A percentile compares a stretch with the other conserved stretches of the same genome.
Evolutionary conservation across 345 rosid genomes (phyloP).

Genomic region (Salix brachista): DNA sequence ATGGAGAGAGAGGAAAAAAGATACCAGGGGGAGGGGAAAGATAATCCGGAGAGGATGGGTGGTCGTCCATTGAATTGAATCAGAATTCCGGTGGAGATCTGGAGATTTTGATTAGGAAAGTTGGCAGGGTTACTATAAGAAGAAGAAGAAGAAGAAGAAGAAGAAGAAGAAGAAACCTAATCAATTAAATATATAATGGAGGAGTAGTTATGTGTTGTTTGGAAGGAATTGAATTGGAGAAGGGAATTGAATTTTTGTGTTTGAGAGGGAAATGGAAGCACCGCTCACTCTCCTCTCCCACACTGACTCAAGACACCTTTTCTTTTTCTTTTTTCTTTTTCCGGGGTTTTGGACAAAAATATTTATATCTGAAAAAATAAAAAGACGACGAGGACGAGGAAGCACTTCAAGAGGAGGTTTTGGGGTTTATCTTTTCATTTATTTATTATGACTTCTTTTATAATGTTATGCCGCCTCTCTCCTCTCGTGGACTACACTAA

Average conservation of each 20-base stretch:
- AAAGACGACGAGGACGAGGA: not conserved
- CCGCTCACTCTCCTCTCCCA: too few species aligned
- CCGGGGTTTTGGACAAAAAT: too few species aligned
- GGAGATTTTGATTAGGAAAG: not conserved
- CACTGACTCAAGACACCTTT: too few species aligned
- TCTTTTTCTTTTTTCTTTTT: too few species aligned
- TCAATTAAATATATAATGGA: not conserved
- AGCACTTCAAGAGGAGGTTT: not conserved
- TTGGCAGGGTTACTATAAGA: too few species aligned
- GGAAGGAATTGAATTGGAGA: not conserved
- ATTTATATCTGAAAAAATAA: too few species aligned
- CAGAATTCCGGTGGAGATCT: not conserved
- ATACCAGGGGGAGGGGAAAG: not conserved
- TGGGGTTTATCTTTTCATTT: not conserved
- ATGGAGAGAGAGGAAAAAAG: not conserved
- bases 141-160: too few species aligned
- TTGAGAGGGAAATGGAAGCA: not conserved
- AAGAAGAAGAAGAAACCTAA: too few species aligned
- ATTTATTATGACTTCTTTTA: not conserved
- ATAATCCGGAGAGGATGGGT: not conserved
- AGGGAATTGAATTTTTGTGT: not conserved
- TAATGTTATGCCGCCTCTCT: not conserved
- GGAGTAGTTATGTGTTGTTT: not conserved
- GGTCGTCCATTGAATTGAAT: not conserved
- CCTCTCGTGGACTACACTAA: not conserved